phyloP scores from a whole-genome alignment of 768 basidiomycete species.

The Trametes sanguinea region DNA sequence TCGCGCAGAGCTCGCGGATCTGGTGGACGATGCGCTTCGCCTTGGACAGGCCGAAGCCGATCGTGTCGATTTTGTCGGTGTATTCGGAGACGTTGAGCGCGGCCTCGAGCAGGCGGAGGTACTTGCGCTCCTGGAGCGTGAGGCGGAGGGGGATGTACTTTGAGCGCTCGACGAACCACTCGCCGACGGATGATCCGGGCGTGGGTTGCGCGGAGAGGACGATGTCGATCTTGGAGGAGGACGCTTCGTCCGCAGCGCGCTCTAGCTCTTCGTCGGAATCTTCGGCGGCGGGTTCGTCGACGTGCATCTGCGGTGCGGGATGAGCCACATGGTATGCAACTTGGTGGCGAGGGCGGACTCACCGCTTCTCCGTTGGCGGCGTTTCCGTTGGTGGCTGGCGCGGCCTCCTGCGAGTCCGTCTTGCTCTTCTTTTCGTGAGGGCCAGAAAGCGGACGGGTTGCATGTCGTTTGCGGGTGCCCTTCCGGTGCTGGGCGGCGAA shows the following conservation, averaged over 20 bases:
- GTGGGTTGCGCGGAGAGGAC: slow-evolving; percentile 59
- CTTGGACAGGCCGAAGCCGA: slow-evolving; percentile 76
- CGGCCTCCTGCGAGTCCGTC: slow-evolving; percentile 11
- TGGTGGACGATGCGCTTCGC: slow-evolving; percentile 87
- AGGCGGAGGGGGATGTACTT: slow-evolving; percentile 82
- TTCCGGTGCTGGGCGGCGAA: slow-evolving; percentile 84
- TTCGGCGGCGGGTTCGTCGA: slow-evolving; percentile 36
- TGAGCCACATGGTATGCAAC: not conserved
- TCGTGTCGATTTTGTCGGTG: slow-evolving; percentile 86
- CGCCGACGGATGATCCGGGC: slow-evolving; percentile 64
- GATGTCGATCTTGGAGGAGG: slow-evolving; percentile 39
- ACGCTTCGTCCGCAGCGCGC: slow-evolving; percentile 20
- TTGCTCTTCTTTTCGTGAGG: slow-evolving; percentile 23
- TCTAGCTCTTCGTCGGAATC: slow-evolving; percentile 42
- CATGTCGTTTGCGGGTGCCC: slow-evolving; percentile 70
- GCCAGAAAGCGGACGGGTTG: slow-evolving; percentile 46
- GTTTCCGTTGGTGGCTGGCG: slow-evolving; percentile 28
- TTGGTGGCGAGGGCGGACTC: not conserved
- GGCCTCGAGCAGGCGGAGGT: slow-evolving; percentile 80
- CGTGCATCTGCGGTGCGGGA: slow-evolving; percentile 36
- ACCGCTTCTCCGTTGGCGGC: slow-evolving; percentile 35
- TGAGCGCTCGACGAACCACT: slow-evolving; percentile 83
- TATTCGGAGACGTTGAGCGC: slow-evolving; percentile 85
- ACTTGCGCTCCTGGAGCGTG: slow-evolving; percentile 76
- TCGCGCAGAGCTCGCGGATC: slow-evolving; percentile 84